Percentiles rank a stretch among this genome's conserved stretches.
Conservation (phyloP, 192 early-diverging fungal genomes). For the Backusella mclennaniae region DNA sequence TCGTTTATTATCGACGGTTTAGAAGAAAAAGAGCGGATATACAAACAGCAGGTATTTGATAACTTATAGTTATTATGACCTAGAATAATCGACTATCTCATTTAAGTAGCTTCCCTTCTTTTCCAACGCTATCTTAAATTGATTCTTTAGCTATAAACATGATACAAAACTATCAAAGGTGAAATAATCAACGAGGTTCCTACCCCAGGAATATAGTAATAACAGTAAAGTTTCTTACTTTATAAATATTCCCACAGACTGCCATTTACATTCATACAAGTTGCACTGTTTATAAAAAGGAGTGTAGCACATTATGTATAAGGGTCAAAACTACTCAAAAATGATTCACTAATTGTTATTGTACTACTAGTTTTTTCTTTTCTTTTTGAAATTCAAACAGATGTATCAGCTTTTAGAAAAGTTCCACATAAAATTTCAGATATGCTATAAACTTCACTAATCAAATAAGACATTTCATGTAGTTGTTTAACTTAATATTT, state of each 20-base stretch:
- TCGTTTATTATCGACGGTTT: neutral
- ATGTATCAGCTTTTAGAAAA: neutral
- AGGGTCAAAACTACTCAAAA: neutral
- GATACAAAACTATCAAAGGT: neutral
- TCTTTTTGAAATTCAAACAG: neutral
- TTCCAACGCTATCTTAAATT: neutral
- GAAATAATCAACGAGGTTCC: neutral
- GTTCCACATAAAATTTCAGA: neutral
- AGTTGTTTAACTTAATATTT: neutral
- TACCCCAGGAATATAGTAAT: neutral
- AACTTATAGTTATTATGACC: neutral
- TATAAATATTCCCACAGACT: conserved; percentile 1
- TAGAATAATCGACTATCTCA: neutral
- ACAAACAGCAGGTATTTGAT: neutral
- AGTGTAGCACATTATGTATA: neutral
- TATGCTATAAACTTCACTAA: neutral
- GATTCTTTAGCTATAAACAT: neutral
- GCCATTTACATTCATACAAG: neutral
- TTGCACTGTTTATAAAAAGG: neutral
- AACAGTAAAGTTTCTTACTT: neutral
- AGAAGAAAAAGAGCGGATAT: neutral
- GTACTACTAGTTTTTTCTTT: neutral
- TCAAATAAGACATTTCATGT: neutral
- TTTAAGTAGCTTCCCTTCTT: neutral
- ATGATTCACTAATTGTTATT: neutral